phyloP scores from a whole-genome alignment of 495 filamentous ascomycete genomes.

The Podospora sp. region DNA sequence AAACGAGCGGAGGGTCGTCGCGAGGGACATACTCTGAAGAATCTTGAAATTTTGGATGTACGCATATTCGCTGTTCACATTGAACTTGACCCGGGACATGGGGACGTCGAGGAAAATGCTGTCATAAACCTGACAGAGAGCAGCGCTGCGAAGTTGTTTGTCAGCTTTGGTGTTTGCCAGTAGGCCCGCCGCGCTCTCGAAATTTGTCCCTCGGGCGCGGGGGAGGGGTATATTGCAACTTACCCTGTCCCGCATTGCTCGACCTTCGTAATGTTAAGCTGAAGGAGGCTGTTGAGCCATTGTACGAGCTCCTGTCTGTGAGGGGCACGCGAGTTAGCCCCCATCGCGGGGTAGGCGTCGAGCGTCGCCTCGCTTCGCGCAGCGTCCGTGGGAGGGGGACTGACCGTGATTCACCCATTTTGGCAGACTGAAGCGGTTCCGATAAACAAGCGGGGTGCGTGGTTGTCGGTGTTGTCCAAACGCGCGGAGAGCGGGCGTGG shows the following conservation, averaged over 20 bases:
- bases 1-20: conserved; percentile 9
- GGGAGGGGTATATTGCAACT: conserved; percentile 44
- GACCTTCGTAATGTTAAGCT: conserved; percentile 96
- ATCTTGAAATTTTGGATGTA: conserved; percentile 98
- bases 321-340: conserved; percentile 2
- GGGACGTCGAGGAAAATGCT: conserved; percentile 96
- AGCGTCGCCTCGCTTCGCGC: neutral
- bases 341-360: neutral
- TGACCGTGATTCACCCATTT: conserved; percentile 47
- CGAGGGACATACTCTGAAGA: conserved; percentile 73
- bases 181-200: neutral
- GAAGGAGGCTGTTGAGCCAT: conserved; percentile 96
- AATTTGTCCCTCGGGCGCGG: conserved; percentile 34
- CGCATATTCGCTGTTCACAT: conserved; percentile 93
- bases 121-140: conserved; percentile 95
- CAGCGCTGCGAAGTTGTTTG: conserved; percentile 64
- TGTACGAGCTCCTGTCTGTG: conserved; percentile 90
- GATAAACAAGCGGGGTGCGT: conserved; percentile 13
- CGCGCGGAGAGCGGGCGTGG: conserved; percentile 15
- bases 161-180: conserved; percentile 19
- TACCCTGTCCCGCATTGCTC: conserved; percentile 99
- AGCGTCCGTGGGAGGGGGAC: conserved; percentile 15
- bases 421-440: conserved; percentile 24
- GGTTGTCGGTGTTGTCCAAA: conserved; percentile 13
- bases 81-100: conserved; percentile 97